These are phyloP conservation scores for Pachysandra terminalis DNA, from an alignment of 164 flowering plant genomes.

Conservation along the genomic window DNA sequence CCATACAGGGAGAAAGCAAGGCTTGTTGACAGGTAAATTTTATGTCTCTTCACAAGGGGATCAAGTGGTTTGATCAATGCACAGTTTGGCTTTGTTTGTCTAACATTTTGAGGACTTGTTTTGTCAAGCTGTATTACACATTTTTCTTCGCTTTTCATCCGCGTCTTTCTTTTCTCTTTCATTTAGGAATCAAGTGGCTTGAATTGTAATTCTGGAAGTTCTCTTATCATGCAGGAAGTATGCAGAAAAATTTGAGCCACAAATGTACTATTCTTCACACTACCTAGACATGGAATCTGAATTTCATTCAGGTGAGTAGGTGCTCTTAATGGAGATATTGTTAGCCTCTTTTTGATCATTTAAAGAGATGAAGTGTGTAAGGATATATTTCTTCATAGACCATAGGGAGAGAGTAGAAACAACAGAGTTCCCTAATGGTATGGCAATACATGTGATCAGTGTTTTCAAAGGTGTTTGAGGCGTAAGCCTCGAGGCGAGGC, in stretches of 20 bases:
- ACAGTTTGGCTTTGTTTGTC: background rate
- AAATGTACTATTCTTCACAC: conserved; percentile 31
- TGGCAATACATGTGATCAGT: background rate
- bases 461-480: too few species aligned
- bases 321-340: background rate
- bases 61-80: too few species aligned
- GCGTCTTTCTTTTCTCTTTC: background rate
- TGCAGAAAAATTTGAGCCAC: conserved; percentile 40
- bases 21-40: conserved; percentile 54
- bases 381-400: too few species aligned
- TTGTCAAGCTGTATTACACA: background rate
- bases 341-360: background rate
- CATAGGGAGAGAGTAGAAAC: too few species aligned
- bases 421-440: too few species aligned
- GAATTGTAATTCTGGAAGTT: conserved; percentile 1
- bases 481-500: too few species aligned
- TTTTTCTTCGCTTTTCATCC: background rate
- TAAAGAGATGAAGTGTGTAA: background rate
- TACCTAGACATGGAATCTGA: conserved; percentile 46
- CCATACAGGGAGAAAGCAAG: conserved; percentile 86
- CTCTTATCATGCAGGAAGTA: conserved; percentile 44
- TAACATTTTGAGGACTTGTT: background rate
- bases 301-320: conserved; percentile 48
- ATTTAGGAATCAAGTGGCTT: background rate
- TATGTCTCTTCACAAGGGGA: background rate